Conservation (phyloP, 2,329 filamentous ascomycete genomes). For the Stagonosporopsis tanaceti region DNA sequence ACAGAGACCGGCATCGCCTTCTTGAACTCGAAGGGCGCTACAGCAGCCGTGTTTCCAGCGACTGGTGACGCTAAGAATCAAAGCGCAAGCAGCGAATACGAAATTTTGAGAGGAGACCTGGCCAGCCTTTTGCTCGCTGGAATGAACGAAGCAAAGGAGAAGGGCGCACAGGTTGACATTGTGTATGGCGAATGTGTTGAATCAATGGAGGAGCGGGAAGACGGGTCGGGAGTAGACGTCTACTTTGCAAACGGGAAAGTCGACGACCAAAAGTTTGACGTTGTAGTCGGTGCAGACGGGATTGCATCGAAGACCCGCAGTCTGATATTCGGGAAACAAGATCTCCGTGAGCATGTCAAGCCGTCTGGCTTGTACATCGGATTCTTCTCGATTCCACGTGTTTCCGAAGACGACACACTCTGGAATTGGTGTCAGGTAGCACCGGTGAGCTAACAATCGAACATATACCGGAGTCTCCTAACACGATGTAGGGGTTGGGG, state of each 20-base stretch:
- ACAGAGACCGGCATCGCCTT: constrained; percentile 53
- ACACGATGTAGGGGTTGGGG: constrained; percentile 21
- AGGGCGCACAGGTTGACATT: constrained; percentile 24
- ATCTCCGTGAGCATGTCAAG: constrained; percentile 26
- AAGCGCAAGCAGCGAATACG: constrained; percentile 40
- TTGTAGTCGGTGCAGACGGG: constrained; percentile 43
- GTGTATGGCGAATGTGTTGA: constrained; percentile 36
- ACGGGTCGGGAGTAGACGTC: constrained; percentile 31
- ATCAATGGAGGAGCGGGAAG: constrained; percentile 26
- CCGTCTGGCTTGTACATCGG: constrained; percentile 39
- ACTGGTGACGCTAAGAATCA: constrained; percentile 32
- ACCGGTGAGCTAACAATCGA: not conserved
- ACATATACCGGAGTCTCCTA: not conserved
- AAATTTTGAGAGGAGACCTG: constrained; percentile 44
- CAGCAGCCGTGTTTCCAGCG: constrained; percentile 29
- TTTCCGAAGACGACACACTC: constrained; percentile 27
- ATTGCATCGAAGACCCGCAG: constrained; percentile 34
- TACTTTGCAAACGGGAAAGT: constrained; percentile 32
- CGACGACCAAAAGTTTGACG: constrained; percentile 34
- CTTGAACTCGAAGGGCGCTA: constrained; percentile 36
- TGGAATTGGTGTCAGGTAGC: constrained; percentile 40
- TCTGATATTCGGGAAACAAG: constrained; percentile 35
- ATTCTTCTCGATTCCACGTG: constrained; percentile 42
- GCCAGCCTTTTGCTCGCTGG: constrained; percentile 45
- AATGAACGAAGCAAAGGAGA: constrained; percentile 24